A percentile compares a stretch with the other conserved stretches of the same genome.
Conservation (phyloP, 2,329 filamentous ascomycete species). For the Tolypocladium inflatum region DNA sequence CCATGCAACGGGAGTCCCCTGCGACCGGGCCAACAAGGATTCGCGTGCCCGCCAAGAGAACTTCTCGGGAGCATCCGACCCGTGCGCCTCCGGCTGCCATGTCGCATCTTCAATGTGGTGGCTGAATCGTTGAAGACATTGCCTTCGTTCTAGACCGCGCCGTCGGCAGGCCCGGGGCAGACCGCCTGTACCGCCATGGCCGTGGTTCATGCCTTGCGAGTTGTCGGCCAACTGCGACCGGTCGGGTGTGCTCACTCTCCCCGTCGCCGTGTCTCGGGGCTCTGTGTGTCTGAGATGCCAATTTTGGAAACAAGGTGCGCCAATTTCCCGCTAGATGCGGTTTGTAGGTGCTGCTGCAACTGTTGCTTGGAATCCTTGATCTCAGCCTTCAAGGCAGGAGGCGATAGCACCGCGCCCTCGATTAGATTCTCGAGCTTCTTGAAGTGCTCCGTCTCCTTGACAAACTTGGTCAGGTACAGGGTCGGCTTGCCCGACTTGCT, state of each 20-base stretch:
- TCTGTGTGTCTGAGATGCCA: slow-evolving; percentile 3
- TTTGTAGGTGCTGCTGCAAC: not conserved
- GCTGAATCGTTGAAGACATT: not conserved
- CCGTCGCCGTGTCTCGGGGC: not conserved
- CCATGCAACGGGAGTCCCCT: no score
- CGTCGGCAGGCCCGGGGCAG: not conserved
- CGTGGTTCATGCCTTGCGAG: not conserved
- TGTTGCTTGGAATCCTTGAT: slow-evolving; percentile 6
- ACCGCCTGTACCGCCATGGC: not conserved
- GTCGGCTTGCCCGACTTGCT: slow-evolving; percentile 29
- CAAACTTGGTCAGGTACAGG: slow-evolving; percentile 39
- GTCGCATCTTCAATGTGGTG: not conserved
- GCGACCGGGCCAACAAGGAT: no score
- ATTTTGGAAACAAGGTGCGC: slow-evolving; percentile 8
- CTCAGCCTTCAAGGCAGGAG: slow-evolving; percentile 5
- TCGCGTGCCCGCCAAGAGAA: no score
- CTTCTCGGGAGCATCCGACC: not conserved
- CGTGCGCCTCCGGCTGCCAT: not conserved
- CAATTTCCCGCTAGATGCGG: slow-evolving; percentile 2
- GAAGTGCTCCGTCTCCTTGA: slow-evolving; percentile 32
- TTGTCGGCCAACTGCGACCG: not conserved
- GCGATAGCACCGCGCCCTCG: slow-evolving; percentile 17
- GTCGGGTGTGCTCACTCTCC: not conserved
- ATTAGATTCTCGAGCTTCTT: slow-evolving; percentile 26
- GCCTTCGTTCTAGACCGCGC: not conserved